Conservation (phyloP, 495 filamentous ascomycete genomes). For the Penicillium samsonianum region DNA sequence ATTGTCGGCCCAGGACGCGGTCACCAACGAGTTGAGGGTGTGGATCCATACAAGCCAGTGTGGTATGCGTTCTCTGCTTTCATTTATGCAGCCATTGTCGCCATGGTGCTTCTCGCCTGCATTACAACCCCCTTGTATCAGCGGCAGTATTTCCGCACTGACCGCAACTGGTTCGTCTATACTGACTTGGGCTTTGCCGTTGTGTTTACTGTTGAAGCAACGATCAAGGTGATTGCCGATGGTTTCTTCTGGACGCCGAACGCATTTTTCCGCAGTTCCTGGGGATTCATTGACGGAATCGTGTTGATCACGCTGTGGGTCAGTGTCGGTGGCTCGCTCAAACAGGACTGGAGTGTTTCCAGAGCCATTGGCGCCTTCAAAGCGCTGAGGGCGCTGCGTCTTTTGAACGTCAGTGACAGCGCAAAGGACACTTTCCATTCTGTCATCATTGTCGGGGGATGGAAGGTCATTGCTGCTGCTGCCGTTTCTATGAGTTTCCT, state of each 20-base stretch:
- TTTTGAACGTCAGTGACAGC: conserved; percentile 95
- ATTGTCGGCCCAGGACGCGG: conserved; percentile 93
- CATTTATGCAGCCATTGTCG: conserved; percentile 90
- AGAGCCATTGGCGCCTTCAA: conserved; percentile 96
- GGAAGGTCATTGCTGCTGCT: conserved; percentile 83
- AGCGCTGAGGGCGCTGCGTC: conserved; percentile 86
- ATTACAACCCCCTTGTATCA: conserved; percentile 94
- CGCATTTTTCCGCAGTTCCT: conserved; percentile 93
- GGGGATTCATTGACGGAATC: conserved; percentile 94
- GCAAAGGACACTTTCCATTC: conserved; percentile 96
- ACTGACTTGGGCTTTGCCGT: conserved; percentile 87
- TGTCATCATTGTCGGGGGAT: conserved; percentile 87
- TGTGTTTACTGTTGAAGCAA: conserved; percentile 82
- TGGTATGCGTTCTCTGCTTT: conserved; percentile 95
- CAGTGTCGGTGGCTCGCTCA: conserved; percentile 81
- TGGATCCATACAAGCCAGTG: conserved; percentile 78
- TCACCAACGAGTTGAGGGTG: conserved; percentile 78
- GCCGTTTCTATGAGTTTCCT: conserved; percentile 93
- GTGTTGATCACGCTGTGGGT: conserved; percentile 96
- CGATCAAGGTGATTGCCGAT: conserved; percentile 94
- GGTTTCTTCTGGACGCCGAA: conserved; percentile 97
- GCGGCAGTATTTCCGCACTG: conserved; percentile 72
- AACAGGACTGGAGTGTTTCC: conserved; percentile 76
- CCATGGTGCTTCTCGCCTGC: conserved; percentile 95
- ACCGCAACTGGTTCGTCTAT: conserved; percentile 92